Percentiles rank a stretch among this genome's conserved stretches.
Evolutionary conservation across 176 grass and related monocot genomes (phyloP).

Genomic region (Cymbopogon citratus): DNA sequence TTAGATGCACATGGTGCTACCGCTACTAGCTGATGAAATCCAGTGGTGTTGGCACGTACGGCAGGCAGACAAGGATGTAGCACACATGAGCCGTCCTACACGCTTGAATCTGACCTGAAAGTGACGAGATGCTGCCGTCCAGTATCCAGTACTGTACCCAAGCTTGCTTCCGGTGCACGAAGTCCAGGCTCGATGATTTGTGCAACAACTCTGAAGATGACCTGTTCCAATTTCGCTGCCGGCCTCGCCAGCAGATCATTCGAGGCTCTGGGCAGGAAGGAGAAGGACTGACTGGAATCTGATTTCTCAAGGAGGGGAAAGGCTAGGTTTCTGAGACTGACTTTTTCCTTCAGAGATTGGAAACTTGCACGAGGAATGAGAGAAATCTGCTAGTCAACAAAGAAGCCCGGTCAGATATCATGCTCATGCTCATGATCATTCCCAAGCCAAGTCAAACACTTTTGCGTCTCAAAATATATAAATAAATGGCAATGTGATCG

Average conservation of each 20-base stretch:
- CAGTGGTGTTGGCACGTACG: neutral
- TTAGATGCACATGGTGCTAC: constrained; percentile 23
- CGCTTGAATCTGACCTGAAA: constrained; percentile 10
- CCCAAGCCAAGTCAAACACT: constrained; percentile 16
- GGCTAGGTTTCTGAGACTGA: neutral
- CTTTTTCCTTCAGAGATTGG: constrained; percentile 19
- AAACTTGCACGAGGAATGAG: neutral
- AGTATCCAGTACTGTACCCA: neutral
- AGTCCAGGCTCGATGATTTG: neutral
- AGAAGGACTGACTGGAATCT: constrained; percentile 5
- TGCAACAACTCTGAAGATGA: neutral
- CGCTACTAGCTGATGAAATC: constrained; percentile 1
- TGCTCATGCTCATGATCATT: neutral
- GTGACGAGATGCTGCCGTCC: constrained; percentile 7
- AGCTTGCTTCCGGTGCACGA: constrained; percentile 29
- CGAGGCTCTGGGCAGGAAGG: no score
- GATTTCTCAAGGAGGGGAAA: neutral
- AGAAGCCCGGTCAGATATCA: neutral
- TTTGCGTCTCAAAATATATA: neutral
- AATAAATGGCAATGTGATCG: neutral
- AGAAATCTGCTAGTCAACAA: neutral
- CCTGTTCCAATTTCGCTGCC: neutral
- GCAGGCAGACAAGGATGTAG: constrained; percentile 31
- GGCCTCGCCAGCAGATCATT: no score
- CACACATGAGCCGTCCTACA: constrained; percentile 12